These are phyloP conservation scores for Hordeum pubiflorum DNA, from an alignment of 202 grass and related monocot species.

Conservation along the genomic window DNA sequence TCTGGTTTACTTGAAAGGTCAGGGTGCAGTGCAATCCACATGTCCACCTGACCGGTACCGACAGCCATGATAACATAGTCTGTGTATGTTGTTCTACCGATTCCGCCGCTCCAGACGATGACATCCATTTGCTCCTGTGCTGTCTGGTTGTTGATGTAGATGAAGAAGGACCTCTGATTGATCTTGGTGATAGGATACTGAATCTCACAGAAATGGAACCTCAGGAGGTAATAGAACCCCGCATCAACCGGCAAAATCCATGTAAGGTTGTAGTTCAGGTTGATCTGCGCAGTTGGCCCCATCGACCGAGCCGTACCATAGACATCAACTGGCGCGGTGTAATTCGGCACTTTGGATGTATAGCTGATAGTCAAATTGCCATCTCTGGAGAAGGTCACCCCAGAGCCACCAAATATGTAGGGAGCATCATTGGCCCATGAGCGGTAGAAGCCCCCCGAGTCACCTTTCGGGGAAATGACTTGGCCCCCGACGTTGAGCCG, in stretches of 20 bases:
- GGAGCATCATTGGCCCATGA: background rate
- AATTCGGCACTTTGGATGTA: background rate
- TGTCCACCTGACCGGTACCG: background rate
- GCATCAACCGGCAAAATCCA: constrained; percentile 8
- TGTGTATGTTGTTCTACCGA: background rate
- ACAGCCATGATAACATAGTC: background rate
- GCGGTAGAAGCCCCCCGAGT: background rate
- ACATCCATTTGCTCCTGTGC: background rate
- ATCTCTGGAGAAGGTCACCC: background rate
- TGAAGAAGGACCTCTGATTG: background rate
- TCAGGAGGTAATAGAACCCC: background rate
- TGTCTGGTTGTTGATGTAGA: constrained; percentile 9
- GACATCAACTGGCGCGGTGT: background rate
- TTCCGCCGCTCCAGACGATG: background rate
- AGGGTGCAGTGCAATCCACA: constrained; percentile 3
- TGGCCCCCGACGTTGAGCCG: constrained; percentile 1
- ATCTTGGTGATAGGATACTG: background rate
- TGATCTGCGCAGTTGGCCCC: background rate
- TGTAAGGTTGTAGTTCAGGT: constrained; percentile 14
- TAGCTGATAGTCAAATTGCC: background rate
- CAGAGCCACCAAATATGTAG: background rate
- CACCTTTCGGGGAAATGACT: background rate
- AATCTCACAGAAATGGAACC: constrained; percentile 14
- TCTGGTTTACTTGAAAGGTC: background rate
- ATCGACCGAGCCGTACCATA: background rate